These are phyloP conservation scores for Phytophthora meadii DNA, from an alignment of 352 stramenopile genomes.

Conservation along the genomic window DNA sequence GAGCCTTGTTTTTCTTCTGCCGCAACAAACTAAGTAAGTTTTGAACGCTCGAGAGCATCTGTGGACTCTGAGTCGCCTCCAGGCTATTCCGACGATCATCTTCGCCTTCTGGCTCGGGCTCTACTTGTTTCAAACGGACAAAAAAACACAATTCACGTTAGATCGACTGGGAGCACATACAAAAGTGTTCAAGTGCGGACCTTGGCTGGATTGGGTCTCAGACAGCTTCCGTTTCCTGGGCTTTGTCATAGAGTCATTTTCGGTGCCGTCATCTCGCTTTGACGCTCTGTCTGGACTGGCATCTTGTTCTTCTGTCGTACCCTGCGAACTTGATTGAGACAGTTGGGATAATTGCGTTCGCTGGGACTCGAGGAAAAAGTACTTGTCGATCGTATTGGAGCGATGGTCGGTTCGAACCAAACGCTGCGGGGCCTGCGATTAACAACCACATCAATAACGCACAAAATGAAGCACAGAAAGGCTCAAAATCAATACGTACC, in stretches of 20 bases:
- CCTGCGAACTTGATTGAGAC: conserved; percentile 39
- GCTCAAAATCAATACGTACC: conserved; percentile 33
- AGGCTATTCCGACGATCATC: conserved; percentile 46
- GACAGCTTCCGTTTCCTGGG: conserved; percentile 43
- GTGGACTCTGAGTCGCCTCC: conserved; percentile 61
- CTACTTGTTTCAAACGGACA: conserved; percentile 13
- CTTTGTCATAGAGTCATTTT: conserved; percentile 7
- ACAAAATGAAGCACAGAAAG: not conserved
- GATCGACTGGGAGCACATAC: not conserved
- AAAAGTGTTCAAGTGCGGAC: conserved; percentile 10
- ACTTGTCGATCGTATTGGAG: conserved; percentile 90
- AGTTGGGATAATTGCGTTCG: conserved; percentile 47
- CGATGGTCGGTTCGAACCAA: conserved; percentile 86
- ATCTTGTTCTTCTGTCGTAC: conserved; percentile 21
- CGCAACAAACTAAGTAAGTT: conserved; percentile 66
- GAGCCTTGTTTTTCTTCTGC: conserved; percentile 62
- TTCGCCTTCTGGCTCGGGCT: conserved; percentile 35
- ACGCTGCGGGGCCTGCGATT: conserved; percentile 70
- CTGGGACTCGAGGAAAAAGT: conserved; percentile 83
- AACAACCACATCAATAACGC: conserved; percentile 3
- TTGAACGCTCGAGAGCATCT: conserved; percentile 80
- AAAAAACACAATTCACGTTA: conserved; percentile 1
- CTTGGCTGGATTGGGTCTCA: conserved; percentile 32
- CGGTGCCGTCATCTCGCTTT: conserved; percentile 7
- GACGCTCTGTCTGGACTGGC: conserved; percentile 7